Conservation (phyloP, 2,329 filamentous ascomycete genomes). For the Paradendryphiella salina region DNA sequence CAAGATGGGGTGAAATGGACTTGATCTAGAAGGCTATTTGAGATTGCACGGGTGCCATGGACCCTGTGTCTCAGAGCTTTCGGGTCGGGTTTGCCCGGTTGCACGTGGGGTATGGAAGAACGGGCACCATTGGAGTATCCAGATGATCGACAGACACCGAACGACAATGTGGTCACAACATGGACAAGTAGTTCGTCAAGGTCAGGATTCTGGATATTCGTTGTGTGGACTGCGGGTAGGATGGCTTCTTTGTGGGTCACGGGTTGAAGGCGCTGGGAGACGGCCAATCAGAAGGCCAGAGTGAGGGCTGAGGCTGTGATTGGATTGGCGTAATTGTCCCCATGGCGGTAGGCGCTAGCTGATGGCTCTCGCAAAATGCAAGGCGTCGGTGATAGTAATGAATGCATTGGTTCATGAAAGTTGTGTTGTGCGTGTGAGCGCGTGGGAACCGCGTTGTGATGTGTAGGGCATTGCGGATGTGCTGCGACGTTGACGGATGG, state of each 20-base stretch:
- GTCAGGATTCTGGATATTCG: background rate
- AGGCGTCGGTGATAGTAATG: conserved; percentile 13
- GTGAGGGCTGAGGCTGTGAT: conserved; percentile 27
- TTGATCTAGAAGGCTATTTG: conserved; percentile 10
- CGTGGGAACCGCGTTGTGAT: conserved; percentile 5
- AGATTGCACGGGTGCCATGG: conserved; percentile 16
- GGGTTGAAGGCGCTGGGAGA: conserved; percentile 28
- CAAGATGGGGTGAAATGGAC: conserved; percentile 12
- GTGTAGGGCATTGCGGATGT: background rate
- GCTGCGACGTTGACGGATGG: background rate
- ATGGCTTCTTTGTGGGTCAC: conserved; percentile 23
- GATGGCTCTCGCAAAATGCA: conserved; percentile 13
- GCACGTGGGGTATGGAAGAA: conserved; percentile 8
- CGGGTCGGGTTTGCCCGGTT: conserved; percentile 27
- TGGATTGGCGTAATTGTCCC: conserved; percentile 21
- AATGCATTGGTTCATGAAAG: conserved; percentile 28
- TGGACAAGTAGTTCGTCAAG: background rate
- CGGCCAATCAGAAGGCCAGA: conserved; percentile 32
- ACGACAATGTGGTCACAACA: conserved; percentile 1
- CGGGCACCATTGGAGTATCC: conserved; percentile 1
- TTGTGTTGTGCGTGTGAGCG: conserved; percentile 4
- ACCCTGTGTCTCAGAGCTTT: conserved; percentile 26
- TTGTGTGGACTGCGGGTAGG: conserved; percentile 13
- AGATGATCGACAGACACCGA: background rate
- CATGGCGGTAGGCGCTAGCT: conserved; percentile 21